These are phyloP conservation scores for Gossypium gossypioides DNA, from an alignment of 441 rosid species.

Conservation along the genomic window DNA sequence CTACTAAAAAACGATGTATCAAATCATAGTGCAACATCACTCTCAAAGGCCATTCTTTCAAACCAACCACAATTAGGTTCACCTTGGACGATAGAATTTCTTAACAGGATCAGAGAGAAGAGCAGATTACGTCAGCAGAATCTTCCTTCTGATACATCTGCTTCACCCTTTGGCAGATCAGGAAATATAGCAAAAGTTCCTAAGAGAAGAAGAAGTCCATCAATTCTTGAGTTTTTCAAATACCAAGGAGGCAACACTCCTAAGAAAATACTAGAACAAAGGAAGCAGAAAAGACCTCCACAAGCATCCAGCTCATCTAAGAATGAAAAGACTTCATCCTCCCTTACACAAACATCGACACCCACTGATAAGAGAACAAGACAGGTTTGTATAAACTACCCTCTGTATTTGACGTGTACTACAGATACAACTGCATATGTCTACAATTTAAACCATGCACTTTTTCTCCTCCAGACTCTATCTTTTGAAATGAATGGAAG, in stretches of 20 bases:
- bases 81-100: conserved; percentile 92
- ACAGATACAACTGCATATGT: background rate
- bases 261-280: conserved; percentile 34
- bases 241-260: conserved; percentile 57
- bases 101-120: conserved; percentile 72
- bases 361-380: conserved; percentile 71
- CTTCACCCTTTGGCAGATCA: conserved; percentile 28
- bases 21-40: conserved; percentile 49
- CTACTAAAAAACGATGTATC: conserved; percentile 45
- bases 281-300: conserved; percentile 48
- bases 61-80: conserved; percentile 47
- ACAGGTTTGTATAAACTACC: conserved; percentile 39
- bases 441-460: background rate
- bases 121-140: conserved; percentile 55
- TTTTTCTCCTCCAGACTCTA: conserved; percentile 42
- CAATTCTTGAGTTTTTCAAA: conserved; percentile 70
- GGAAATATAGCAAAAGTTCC: conserved; percentile 32
- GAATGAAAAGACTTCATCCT: conserved; percentile 29
- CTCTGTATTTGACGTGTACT: background rate
- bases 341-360: conserved; percentile 40
- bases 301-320: conserved; percentile 32
- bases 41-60: conserved; percentile 54
- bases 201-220: conserved; percentile 70
- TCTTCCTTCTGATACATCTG: conserved; percentile 40
- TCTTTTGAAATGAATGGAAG: conserved; percentile 43